These are phyloP conservation scores for Neoconidiobolus thromboides DNA, from an alignment of 371 early-diverging fungal species.

Conservation along the genomic window DNA sequence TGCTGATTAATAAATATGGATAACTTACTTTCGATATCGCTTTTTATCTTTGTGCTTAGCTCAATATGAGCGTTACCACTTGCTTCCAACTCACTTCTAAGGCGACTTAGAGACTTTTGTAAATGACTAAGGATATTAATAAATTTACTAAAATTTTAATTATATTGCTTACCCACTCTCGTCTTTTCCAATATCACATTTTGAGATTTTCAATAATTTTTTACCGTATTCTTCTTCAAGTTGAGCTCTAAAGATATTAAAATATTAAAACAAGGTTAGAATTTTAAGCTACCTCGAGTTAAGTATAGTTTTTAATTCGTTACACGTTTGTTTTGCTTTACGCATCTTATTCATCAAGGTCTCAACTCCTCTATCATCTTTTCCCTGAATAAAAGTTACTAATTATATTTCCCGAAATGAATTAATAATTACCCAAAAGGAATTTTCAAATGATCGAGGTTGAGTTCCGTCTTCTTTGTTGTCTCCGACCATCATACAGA, in stretches of 20 bases:
- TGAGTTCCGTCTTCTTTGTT: constrained; percentile 5
- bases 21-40: constrained; percentile 47
- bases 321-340: constrained; percentile 63
- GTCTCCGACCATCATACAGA: not conserved
- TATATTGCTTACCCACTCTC: constrained; percentile 49
- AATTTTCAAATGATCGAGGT: constrained; percentile 2
- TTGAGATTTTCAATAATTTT: constrained; percentile 54
- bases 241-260: constrained; percentile 26
- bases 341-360: constrained; percentile 61
- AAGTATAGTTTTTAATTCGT: constrained; percentile 43
- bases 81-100: constrained; percentile 58
- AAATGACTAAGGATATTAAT: constrained; percentile 26
- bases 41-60: constrained; percentile 54
- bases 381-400: constrained; percentile 29
- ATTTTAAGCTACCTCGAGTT: constrained; percentile 15
- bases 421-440: constrained; percentile 3
- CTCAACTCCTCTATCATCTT: constrained; percentile 68
- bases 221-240: constrained; percentile 80
- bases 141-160: not conserved
- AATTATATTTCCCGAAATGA: not conserved
- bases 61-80: constrained; percentile 57
- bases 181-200: constrained; percentile 54
- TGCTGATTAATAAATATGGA: constrained; percentile 62
- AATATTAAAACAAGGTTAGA: not conserved
- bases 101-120: constrained; percentile 37